A percentile compares a stretch with the other conserved stretches of the same genome.
These are phyloP conservation scores for Suillus discolor DNA, from an alignment of 768 basidiomycete genomes.

Conservation along the genomic window DNA sequence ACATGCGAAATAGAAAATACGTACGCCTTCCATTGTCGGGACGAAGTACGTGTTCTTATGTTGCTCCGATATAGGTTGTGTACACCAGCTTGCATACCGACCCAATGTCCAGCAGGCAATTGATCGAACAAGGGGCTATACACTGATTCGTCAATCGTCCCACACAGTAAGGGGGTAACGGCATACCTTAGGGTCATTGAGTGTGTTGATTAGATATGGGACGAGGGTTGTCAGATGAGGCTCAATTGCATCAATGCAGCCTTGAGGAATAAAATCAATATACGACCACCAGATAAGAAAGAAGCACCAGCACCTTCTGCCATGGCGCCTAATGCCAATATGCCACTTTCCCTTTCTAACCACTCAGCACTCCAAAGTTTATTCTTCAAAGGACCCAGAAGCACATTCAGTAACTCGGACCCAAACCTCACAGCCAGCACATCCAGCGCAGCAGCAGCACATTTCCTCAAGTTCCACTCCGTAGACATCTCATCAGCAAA, in stretches of 20 bases:
- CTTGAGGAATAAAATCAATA: constrained; percentile 42
- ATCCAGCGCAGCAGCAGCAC: constrained; percentile 95
- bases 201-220: constrained; percentile 87
- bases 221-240: constrained; percentile 93
- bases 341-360: constrained; percentile 94
- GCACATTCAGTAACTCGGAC: constrained; percentile 84
- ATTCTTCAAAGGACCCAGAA: constrained; percentile 88
- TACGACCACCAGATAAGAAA: constrained; percentile 1
- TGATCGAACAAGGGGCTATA: constrained; percentile 91
- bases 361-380: constrained; percentile 93
- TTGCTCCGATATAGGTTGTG: constrained; percentile 79
- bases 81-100: constrained; percentile 97
- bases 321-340: constrained; percentile 95
- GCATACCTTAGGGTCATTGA: constrained; percentile 88
- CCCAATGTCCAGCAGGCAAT: constrained; percentile 99
- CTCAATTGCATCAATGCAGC: constrained; percentile 95
- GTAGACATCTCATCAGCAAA: constrained; percentile 97
- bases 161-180: constrained; percentile 10
- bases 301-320: constrained; percentile 75
- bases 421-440: constrained; percentile 94
- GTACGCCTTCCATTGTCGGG: constrained; percentile 97
- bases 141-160: constrained; percentile 11
- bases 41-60: constrained; percentile 92
- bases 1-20: constrained; percentile 32
- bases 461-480: constrained; percentile 99